Evolutionary conservation across 495 filamentous ascomycete genomes (phyloP).

Genomic region (Penicillium angulare): DNA sequence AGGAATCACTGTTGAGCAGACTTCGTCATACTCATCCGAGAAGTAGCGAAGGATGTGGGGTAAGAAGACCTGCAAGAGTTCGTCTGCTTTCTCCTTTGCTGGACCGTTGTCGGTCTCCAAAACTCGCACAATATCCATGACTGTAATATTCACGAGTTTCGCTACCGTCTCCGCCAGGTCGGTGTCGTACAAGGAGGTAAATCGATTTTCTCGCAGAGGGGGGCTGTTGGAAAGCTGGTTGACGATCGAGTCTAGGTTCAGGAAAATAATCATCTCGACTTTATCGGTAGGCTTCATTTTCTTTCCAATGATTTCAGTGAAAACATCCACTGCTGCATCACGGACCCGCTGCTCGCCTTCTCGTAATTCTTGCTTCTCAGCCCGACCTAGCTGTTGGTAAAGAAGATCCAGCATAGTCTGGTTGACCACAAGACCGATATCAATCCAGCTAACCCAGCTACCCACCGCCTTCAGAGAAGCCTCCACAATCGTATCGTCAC

Average conservation of each 20-base stretch:
- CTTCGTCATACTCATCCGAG: slow-evolving; percentile 95
- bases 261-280: slow-evolving; percentile 84
- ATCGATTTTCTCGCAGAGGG: slow-evolving; percentile 70
- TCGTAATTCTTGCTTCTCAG: slow-evolving; percentile 46
- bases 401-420: slow-evolving; percentile 78
- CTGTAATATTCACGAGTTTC: slow-evolving; percentile 89
- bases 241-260: slow-evolving; percentile 81
- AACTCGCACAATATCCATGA: slow-evolving; percentile 79
- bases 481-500: slow-evolving; percentile 73
- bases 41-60: slow-evolving; percentile 89
- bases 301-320: slow-evolving; percentile 94
- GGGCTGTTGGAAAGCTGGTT: slow-evolving; percentile 77
- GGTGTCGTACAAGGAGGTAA: slow-evolving; percentile 82
- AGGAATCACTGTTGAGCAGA: slow-evolving; percentile 91
- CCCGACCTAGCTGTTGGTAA: slow-evolving; percentile 71
- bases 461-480: slow-evolving; percentile 84
- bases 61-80: slow-evolving; percentile 75
- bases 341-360: slow-evolving; percentile 68
- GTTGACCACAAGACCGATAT: slow-evolving; percentile 89
- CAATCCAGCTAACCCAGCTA: slow-evolving; percentile 97
- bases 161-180: slow-evolving; percentile 93
- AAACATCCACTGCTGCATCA: slow-evolving; percentile 85
- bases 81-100: slow-evolving; percentile 61
- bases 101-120: slow-evolving; percentile 60
- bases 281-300: slow-evolving; percentile 96